These are phyloP conservation scores for Bipolaris oryzae DNA, from an alignment of 2,329 filamentous ascomycete species.

Conservation along the genomic window DNA sequence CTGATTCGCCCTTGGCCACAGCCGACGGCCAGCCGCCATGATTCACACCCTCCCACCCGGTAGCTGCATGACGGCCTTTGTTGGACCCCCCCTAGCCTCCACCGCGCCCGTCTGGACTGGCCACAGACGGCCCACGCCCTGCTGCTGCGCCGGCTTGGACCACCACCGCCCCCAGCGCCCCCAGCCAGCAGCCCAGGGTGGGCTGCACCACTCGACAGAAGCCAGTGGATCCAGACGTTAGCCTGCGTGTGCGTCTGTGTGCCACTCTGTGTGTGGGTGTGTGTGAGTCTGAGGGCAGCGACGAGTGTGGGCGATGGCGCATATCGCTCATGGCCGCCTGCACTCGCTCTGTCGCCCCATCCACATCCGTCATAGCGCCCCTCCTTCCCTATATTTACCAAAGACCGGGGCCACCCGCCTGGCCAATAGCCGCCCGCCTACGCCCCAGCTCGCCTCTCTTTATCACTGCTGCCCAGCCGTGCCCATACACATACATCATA, in stretches of 20 bases:
- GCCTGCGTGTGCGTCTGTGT: slow-evolving; percentile 8
- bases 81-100: slow-evolving; percentile 25
- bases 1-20: slow-evolving; percentile 29
- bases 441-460: slow-evolving; percentile 29
- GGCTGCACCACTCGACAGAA: slow-evolving; percentile 5
- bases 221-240: slow-evolving; percentile 31
- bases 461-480: slow-evolving; percentile 47
- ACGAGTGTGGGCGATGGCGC: slow-evolving; percentile 26
- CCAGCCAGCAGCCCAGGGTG: slow-evolving; percentile 15
- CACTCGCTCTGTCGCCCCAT: slow-evolving; percentile 39
- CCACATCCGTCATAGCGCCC: slow-evolving; percentile 48
- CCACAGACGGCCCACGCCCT: slow-evolving; percentile 30
- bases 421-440: slow-evolving; percentile 37
- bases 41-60: slow-evolving; percentile 33
- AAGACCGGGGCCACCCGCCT: slow-evolving; percentile 34
- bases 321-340: slow-evolving; percentile 37
- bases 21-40: slow-evolving; percentile 33
- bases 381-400: slow-evolving; percentile 49
- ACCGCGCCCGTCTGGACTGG: background rate
- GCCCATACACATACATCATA: slow-evolving; percentile 47
- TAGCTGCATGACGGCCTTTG: slow-evolving; percentile 30
- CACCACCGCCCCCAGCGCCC: slow-evolving; percentile 15
- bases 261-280: background rate
- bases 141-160: slow-evolving; percentile 28
- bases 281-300: slow-evolving; percentile 9